Conservation (phyloP, 179 eudicot species). For the Spergularia azorica region DNA sequence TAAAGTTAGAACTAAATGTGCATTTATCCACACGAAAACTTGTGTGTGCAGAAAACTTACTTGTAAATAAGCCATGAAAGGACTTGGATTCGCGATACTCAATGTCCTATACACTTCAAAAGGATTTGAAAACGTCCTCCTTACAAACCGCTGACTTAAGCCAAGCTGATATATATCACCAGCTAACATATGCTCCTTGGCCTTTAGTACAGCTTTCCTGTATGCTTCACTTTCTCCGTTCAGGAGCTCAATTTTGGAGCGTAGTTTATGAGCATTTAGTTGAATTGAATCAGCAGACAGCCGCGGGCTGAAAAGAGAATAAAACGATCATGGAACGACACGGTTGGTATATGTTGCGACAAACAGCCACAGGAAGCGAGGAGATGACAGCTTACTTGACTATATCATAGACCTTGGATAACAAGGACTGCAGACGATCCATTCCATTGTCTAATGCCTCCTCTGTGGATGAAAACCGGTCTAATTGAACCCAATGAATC, state of each 20-base stretch:
- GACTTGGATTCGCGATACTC: constrained; percentile 79
- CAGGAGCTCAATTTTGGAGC: constrained; percentile 35
- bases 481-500: constrained; percentile 78
- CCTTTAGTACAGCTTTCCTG: constrained; percentile 45
- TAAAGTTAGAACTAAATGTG: background rate
- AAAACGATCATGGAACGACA: constrained; percentile 4
- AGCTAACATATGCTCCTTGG: constrained; percentile 46
- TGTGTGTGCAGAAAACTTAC: constrained; percentile 29
- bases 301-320: constrained; percentile 50
- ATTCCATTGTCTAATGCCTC: constrained; percentile 62
- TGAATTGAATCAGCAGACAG: constrained; percentile 55
- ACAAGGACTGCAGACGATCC: constrained; percentile 51
- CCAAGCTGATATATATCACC: constrained; percentile 33
- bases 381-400: constrained; percentile 44
- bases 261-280: constrained; percentile 31
- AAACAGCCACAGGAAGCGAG: background rate
- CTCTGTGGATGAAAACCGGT: constrained; percentile 54
- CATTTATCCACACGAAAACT: background rate
- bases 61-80: constrained; percentile 78
- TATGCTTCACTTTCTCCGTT: constrained; percentile 56
- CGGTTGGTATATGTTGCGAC: background rate
- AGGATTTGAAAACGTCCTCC: constrained; percentile 67
- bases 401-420: constrained; percentile 59
- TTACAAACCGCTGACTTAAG: constrained; percentile 39
- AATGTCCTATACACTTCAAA: constrained; percentile 76